Conservation (phyloP, 148 eudicot species). For the Limonium bicolor region DNA sequence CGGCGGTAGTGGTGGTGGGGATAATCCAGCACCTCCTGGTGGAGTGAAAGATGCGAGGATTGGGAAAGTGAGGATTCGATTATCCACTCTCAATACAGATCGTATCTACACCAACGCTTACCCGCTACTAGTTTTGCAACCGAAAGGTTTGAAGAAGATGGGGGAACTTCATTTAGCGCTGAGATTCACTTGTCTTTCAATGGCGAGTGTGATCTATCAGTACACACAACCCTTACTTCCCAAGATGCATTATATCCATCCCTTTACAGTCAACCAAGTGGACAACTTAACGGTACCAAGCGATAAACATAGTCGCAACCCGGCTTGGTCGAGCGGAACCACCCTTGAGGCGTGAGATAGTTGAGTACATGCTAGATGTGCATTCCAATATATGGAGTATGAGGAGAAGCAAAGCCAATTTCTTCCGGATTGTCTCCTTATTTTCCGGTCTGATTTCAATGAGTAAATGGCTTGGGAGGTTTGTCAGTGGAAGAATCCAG, state of each 20-base stretch:
- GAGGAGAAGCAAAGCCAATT: constrained; percentile 8
- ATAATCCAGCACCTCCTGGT: too few species aligned
- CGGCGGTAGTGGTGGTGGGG: neutral
- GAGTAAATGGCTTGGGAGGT: neutral
- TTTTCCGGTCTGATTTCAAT: neutral
- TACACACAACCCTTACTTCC: constrained; percentile 4
- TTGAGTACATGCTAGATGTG: constrained; percentile 6
- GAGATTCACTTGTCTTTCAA: constrained; percentile 1
- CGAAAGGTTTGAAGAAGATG: constrained; percentile 4
- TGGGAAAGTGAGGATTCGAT: constrained; percentile 5
- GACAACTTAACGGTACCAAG: constrained; percentile 3
- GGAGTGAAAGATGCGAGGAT: constrained; percentile 2
- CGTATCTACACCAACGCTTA: constrained; percentile 3
- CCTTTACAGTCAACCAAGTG: constrained; percentile 2
- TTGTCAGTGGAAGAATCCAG: constrained; percentile 3
- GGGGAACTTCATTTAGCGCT: constrained; percentile 5
- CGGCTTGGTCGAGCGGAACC: constrained; percentile 7
- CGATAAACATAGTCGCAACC: neutral
- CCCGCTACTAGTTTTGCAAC: constrained; percentile 4
- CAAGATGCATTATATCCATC: constrained; percentile 7
- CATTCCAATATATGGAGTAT: constrained; percentile 5
- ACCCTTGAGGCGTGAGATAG: constrained; percentile 1
- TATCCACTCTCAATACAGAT: constrained; percentile 5
- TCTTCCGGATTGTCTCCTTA: neutral
- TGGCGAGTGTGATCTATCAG: neutral